Percentiles rank a stretch among this genome's conserved stretches.
Conservation (phyloP, 805 yeast genomes). For the Myxozyma geophila region DNA sequence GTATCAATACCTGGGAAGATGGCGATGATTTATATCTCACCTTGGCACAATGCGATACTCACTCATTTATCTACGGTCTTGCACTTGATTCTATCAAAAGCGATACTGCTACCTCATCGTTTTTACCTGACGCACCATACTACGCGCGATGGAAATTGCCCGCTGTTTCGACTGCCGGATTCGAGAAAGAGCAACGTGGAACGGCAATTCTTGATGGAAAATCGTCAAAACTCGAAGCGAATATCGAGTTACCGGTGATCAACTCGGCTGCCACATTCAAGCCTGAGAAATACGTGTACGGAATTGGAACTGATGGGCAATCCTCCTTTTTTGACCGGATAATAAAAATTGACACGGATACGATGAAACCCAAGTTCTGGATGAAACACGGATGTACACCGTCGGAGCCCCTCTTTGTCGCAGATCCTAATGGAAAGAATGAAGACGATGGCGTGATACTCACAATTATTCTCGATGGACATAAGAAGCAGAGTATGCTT, state of each 20-base stretch:
- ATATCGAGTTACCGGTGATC: conserved; percentile 16
- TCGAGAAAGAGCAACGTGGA: not conserved
- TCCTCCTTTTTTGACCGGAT: conserved; percentile 13
- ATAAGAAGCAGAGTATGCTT: conserved; percentile 18
- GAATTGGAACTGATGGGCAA: conserved; percentile 4
- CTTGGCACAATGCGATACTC: conserved; percentile 8
- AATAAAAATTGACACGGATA: conserved; percentile 9
- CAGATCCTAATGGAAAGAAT: conserved; percentile 9
- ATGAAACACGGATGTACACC: conserved; percentile 15
- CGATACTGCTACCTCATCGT: conserved; percentile 13
- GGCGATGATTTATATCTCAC: conserved; percentile 17
- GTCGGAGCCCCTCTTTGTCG: conserved; percentile 16
- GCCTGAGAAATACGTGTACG: conserved; percentile 12
- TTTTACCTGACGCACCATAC: not conserved
- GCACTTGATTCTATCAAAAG: conserved; percentile 12
- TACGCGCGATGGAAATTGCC: conserved; percentile 21
- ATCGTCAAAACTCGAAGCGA: not conserved
- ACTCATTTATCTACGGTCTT: conserved; percentile 7
- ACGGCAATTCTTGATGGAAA: conserved; percentile 8
- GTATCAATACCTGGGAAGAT: conserved; percentile 17
- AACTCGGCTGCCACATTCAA: conserved; percentile 7
- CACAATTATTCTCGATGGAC: conserved; percentile 27
- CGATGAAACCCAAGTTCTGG: conserved; percentile 9
- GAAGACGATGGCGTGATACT: conserved; percentile 32
- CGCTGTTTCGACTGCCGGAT: conserved; percentile 7